These are phyloP conservation scores for Wickerhamiella musiphila DNA, from an alignment of 805 yeast genomes.

Conservation along the genomic window DNA sequence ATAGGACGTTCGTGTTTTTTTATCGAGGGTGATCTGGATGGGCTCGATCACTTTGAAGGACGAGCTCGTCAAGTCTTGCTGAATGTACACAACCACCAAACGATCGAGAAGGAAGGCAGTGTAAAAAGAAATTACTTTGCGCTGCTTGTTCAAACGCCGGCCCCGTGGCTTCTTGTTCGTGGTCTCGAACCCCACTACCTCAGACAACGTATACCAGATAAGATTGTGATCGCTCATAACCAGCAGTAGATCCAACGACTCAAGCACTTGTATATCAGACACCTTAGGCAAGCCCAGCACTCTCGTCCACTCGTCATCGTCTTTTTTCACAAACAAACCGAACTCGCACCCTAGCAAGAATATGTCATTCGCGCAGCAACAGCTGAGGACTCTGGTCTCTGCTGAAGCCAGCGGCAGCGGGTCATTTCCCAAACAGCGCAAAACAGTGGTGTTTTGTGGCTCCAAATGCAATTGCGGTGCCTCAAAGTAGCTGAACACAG, in stretches of 20 bases:
- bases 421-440: slow-evolving; percentile 19
- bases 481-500: slow-evolving; percentile 43
- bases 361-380: slow-evolving; percentile 27
- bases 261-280: slow-evolving; percentile 42
- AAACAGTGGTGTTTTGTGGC: slow-evolving; percentile 18
- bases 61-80: slow-evolving; percentile 26
- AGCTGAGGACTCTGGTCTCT: slow-evolving; percentile 23
- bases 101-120: slow-evolving; percentile 53
- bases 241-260: slow-evolving; percentile 36
- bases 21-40: slow-evolving; percentile 17
- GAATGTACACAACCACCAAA: slow-evolving; percentile 39
- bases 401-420: slow-evolving; percentile 13
- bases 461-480: slow-evolving; percentile 24
- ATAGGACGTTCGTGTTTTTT: slow-evolving; percentile 21
- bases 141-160: slow-evolving; percentile 25
- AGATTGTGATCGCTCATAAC: slow-evolving; percentile 42
- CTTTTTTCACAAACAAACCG: slow-evolving; percentile 37
- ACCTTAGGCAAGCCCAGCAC: slow-evolving; percentile 37
- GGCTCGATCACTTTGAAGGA: slow-evolving; percentile 45
- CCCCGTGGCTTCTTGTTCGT: slow-evolving; percentile 22
- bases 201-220: slow-evolving; percentile 45
- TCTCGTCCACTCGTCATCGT: slow-evolving; percentile 34
- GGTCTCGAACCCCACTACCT: no score
- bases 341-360: slow-evolving; percentile 38
- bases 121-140: slow-evolving; percentile 41